These are phyloP conservation scores for Yamadazyma oceani DNA, from an alignment of 1,139 yeast genomes.

Conservation along the genomic window DNA sequence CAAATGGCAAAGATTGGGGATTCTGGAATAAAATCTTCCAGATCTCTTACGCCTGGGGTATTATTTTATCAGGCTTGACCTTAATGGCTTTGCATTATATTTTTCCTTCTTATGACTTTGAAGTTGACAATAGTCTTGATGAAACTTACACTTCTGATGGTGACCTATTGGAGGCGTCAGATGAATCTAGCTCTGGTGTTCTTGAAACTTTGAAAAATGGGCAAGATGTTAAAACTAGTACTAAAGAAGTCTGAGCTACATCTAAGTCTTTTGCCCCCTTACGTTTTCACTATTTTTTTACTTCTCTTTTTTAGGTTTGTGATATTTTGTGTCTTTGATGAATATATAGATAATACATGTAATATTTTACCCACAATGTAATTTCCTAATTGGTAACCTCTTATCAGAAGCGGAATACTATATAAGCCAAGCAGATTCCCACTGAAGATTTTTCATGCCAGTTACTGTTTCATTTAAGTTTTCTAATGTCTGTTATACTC, in stretches of 20 bases:
- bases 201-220: conserved; percentile 73
- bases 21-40: conserved; percentile 16
- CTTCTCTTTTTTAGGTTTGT: too few species aligned
- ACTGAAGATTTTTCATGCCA: too few species aligned
- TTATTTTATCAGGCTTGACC: conserved; percentile 10
- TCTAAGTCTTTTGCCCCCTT: too few species aligned
- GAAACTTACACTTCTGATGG: conserved; percentile 5
- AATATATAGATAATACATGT: too few species aligned
- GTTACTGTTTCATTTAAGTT: too few species aligned
- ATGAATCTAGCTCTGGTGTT: conserved; percentile 49
- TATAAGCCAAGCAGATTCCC: too few species aligned
- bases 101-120: conserved; percentile 12
- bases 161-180: conserved; percentile 2
- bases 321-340: too few species aligned
- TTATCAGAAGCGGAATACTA: too few species aligned
- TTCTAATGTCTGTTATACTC: conserved; percentile 7
- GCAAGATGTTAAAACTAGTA: neutral
- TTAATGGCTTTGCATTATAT: conserved; percentile 10
- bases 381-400: neutral
- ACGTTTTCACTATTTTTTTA: too few species aligned
- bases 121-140: conserved; percentile 4
- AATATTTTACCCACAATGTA: neutral
- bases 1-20: conserved; percentile 6
- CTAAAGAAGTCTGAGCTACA: conserved; percentile 1
- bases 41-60: conserved; percentile 14